Base-by-base conservation (phyloP, 768 basidiomycete genomes). In the Leccinellum rugosiceps region DNA sequence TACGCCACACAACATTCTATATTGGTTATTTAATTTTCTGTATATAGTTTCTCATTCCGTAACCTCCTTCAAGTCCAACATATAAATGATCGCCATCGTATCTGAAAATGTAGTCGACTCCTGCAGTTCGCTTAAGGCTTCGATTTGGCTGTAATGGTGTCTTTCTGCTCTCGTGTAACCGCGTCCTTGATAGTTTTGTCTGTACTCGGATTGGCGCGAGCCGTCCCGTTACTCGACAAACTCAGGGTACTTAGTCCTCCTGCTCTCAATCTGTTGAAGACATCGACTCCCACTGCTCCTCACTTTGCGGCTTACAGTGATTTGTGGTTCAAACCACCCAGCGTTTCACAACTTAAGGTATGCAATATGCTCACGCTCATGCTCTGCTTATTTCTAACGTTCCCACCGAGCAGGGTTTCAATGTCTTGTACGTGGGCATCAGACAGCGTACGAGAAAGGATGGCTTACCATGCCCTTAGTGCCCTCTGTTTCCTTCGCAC, bases 281-380 rank as follows among this genome's bases (percentile, higher is more conserved):
- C 48, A 31, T 58, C 60, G 2, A 57, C 50, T 1, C 75, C 78
- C 0, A 75, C 77, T 23, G 75, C 82, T 4, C 85, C 85, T 43
- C 77, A 80, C 63, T 87, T 75, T 31, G 63, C 76, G 9, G 65
- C 72, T 23, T 79, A 79, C 63, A 74, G 72, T 51, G 77, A 78
- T 61, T 63, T 57, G 44, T 83, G 68, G 55, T 72, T 79, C 28
- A 72, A 74, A 47, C 80, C 80, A 4, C 84, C 86, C 4, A 63
- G 75, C 2, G 71, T 72, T 8, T 74, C 82, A 17, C 64, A 72
- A 2, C 72, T 87, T 56, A 64, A 67, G 58, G 83, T 82, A 63
- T 25, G 64, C 28, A 8, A 31, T 17, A 32, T n/a, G 2, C 25
- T 21, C 46, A n/a, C n/a, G n/a, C n/a, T n/a, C 38, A 5, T 21